These are phyloP conservation scores for Geotrichum aggregatum DNA, from an alignment of 1,139 yeast genomes.

Conservation along the genomic window DNA sequence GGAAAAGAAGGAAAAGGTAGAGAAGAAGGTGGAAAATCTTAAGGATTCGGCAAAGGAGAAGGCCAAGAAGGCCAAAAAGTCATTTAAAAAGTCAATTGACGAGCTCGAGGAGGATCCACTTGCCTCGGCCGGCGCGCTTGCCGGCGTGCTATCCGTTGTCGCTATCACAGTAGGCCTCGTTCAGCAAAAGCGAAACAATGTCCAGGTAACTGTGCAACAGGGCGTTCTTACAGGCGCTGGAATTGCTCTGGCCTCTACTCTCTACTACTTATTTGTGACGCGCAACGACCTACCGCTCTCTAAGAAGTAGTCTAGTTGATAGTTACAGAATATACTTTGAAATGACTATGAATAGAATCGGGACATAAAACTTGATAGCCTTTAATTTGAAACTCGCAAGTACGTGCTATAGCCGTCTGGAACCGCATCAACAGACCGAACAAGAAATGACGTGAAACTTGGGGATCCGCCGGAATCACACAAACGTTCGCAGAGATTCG, in stretches of 20 bases:
- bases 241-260: slow-evolving; percentile 8
- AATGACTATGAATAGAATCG: background rate
- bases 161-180: slow-evolving; percentile 12
- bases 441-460: too few relatives aligned
- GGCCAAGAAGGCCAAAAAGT: slow-evolving; percentile 8
- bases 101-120: slow-evolving; percentile 7
- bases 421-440: too few relatives aligned
- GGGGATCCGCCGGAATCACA: too few relatives aligned
- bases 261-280: slow-evolving; percentile 1
- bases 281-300: background rate
- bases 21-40: slow-evolving; percentile 13
- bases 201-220: background rate
- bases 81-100: slow-evolving; percentile 1
- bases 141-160: slow-evolving; percentile 10
- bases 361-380: background rate
- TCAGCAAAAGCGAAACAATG: slow-evolving; percentile 6
- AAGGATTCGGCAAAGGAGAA: slow-evolving; percentile 17
- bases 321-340: too few relatives aligned
- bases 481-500: too few relatives aligned
- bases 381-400: too few relatives aligned
- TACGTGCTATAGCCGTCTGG: too few relatives aligned
- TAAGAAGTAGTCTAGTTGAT: background rate
- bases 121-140: slow-evolving; percentile 7
- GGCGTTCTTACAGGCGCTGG: slow-evolving; percentile 9
- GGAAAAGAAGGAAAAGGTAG: slow-evolving; percentile 7